Evolutionary conservation across 129 eudicot genomes (phyloP).

Genomic region (Calendula officinalis): DNA sequence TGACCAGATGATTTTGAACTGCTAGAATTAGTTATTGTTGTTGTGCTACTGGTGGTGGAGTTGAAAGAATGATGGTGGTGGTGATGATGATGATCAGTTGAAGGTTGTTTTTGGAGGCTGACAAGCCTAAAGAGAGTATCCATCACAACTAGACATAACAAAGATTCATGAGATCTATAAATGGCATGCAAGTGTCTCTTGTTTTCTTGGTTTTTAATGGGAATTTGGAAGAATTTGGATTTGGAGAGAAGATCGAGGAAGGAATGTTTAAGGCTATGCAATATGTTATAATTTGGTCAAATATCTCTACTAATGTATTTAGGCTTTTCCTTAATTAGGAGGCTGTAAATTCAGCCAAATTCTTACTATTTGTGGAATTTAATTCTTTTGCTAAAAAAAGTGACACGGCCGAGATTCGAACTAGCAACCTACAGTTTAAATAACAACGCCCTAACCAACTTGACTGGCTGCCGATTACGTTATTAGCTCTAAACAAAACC

Average conservation of each 20-base stretch:
- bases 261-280: slow-evolving; percentile 38
- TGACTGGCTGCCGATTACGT: no score
- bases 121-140: slow-evolving; percentile 93
- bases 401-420: no score
- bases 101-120: slow-evolving; percentile 69
- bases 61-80: slow-evolving; percentile 45
- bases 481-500: no score
- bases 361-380: no score
- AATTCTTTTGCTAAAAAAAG: no score
- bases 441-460: no score
- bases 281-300: slow-evolving; percentile 28
- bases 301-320: no score
- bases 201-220: slow-evolving; percentile 27
- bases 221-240: slow-evolving; percentile 22
- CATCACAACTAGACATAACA: slow-evolving; percentile 55
- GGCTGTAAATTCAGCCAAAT: no score
- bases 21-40: slow-evolving; percentile 54
- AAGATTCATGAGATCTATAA: slow-evolving; percentile 29
- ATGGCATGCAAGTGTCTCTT: slow-evolving; percentile 25
- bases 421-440: no score
- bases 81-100: slow-evolving; percentile 46
- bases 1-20: slow-evolving; percentile 67
- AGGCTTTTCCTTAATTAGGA: no score
- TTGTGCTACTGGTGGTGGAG: slow-evolving; percentile 54
- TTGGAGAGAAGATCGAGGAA: slow-evolving; percentile 21